Percentiles rank a stretch among this genome's conserved stretches.
phyloP scores from a whole-genome alignment of 164 flowering plant genomes.

The Liriodendron chinense region DNA sequence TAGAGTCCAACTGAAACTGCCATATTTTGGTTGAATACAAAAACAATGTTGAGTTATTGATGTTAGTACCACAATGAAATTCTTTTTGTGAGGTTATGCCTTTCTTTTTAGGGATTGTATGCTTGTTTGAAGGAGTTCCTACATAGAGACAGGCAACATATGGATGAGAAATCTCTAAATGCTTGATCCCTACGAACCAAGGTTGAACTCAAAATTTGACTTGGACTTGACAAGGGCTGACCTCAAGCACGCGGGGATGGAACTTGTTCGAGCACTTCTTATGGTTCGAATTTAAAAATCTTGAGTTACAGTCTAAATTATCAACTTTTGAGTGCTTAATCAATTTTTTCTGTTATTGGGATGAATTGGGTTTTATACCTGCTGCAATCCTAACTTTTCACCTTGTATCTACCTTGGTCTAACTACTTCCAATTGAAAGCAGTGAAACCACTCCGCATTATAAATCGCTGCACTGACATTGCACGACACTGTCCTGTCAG shows the following conservation, averaged over 20 bases:
- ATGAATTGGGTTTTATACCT: not conserved
- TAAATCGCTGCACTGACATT: not conserved
- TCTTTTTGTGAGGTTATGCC: too few species aligned
- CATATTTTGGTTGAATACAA: too few species aligned
- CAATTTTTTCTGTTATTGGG: not conserved
- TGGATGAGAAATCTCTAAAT: not conserved
- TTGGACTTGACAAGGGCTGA: not conserved
- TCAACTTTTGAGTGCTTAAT: not conserved
- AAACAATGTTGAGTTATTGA: too few species aligned
- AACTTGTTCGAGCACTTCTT: not conserved
- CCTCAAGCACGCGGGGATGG: not conserved
- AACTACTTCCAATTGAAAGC: not conserved
- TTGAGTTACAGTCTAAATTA: too few species aligned
- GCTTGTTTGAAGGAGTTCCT: not conserved
- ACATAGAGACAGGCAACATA: not conserved
- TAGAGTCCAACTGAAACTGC: too few species aligned
- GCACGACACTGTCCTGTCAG: constrained; percentile 23
- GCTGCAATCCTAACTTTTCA: not conserved
- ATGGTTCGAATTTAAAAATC: not conserved
- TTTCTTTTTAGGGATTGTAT: not conserved
- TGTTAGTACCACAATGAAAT: too few species aligned
- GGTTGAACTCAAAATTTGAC: not conserved
- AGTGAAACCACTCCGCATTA: not conserved
- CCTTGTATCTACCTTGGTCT: not conserved
- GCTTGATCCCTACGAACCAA: not conserved